A percentile compares a stretch with the other conserved stretches of the same genome.
These are phyloP conservation scores for Scenedesmus sp. DNA, from an alignment of 163 green algal genomes.

Conservation along the genomic window DNA sequence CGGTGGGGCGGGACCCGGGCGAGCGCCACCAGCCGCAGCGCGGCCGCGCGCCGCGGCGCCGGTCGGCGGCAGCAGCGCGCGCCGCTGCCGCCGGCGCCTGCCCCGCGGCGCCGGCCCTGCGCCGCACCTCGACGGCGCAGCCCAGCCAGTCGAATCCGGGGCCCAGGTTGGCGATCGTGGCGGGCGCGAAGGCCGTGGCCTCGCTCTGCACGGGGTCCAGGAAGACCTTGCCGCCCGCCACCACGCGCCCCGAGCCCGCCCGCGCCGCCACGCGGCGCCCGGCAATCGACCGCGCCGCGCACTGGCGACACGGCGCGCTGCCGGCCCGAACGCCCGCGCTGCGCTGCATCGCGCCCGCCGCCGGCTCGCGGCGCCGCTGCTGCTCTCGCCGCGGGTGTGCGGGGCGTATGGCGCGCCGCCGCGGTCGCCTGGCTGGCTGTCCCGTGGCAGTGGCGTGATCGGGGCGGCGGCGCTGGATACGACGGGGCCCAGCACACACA, in stretches of 20 bases:
- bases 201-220: slow-evolving; percentile 63
- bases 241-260: slow-evolving; percentile 7
- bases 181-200: slow-evolving; percentile 88
- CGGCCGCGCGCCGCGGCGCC: too few relatives aligned
- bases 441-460: not conserved
- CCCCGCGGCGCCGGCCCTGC: not conserved
- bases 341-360: not conserved
- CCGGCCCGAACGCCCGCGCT: too few relatives aligned
- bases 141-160: slow-evolving; percentile 99
- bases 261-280: not conserved
- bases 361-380: not conserved
- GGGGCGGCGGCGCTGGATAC: too few relatives aligned
- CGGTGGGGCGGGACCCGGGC: not conserved
- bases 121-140: slow-evolving; percentile 90
- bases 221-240: slow-evolving; percentile 62
- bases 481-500: too few relatives aligned
- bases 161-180: slow-evolving; percentile 97
- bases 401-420: too few relatives aligned
- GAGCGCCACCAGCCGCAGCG: too few relatives aligned
- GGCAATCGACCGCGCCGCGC: too few relatives aligned
- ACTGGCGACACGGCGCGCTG: too few relatives aligned
- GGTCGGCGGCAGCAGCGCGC: too few relatives aligned
- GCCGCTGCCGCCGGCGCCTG: too few relatives aligned
- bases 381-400: not conserved
- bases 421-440: not conserved